Evolutionary conservation across 805 yeast species (phyloP), one percentile per base, ranked within the genome.

Genomic region (Scheffersomyces ergatensis): DNA sequence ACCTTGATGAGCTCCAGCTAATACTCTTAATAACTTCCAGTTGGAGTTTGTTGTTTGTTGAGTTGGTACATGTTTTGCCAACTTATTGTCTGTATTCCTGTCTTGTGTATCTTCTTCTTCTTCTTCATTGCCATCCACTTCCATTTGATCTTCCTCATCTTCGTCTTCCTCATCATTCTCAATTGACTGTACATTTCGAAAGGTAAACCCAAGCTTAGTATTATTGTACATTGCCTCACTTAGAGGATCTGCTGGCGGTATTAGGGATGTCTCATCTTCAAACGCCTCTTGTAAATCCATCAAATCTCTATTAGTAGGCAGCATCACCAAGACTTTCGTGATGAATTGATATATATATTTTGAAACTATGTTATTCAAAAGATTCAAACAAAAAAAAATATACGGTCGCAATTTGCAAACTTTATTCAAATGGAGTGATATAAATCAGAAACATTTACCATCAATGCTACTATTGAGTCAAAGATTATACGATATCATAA

Each of bases 1-100:
- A 0, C 99, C 99, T 30, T 78, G 74, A 58, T 93, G 99, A 3
- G 98, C 98, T 3, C 72, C 72, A 1, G 86, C 80, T 0, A 92
- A 72, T 3, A 92, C 89, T 42, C 84, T 71, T 55, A 70, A 72
- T 5, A 87, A 70, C 50, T 78, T 77, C 96, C 96, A 89, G 15
- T 46, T 26, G 15, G 39, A 31, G 17, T 31, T 19, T 7, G 39
- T 6, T 26, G 37, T 29, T 20, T 17, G 33, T 14, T 25, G 11
- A 9, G n/a, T 7, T 8, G 17, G 11, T 5, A 6, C 5, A 14
- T 6, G 5, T 14, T 14, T 17, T 18, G 13, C 24, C 13, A 18
- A 6, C 8, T 5, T 4, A 14, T 15, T 6, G 7, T 5, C 7
- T 5, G 15, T 5, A 15, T n/a, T 3, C 5, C 11, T 5, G 5